Conservation (phyloP, 768 basidiomycete genomes). For the Rhodocollybia butyracea region DNA sequence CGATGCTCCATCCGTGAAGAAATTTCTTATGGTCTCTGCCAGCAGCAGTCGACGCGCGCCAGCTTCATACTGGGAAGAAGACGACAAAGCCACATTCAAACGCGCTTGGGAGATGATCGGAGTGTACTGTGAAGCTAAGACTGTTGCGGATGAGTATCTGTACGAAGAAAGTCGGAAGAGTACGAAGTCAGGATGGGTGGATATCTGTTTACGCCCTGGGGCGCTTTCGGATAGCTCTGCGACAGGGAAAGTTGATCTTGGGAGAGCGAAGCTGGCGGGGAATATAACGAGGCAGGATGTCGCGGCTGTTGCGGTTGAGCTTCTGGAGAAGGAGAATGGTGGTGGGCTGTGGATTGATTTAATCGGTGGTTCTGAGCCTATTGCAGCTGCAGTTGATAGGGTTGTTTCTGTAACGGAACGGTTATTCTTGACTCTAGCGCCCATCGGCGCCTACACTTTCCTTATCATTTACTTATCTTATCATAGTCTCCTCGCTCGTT, state of each 20-base stretch:
- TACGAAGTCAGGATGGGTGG: background rate
- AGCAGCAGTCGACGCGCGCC: background rate
- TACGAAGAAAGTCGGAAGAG: constrained; percentile 5
- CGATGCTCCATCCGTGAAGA: constrained; percentile 3
- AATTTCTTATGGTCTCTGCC: constrained; percentile 9
- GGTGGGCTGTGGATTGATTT: constrained; percentile 7
- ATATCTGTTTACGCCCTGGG: constrained; percentile 6
- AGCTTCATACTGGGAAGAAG: constrained; percentile 7
- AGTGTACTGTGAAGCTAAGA: constrained; percentile 6
- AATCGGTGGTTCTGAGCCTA: background rate
- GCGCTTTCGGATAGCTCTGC: constrained; percentile 1
- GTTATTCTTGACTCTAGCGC: too few species aligned
- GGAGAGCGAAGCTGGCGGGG: background rate
- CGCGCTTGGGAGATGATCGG: background rate
- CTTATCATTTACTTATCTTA: too few species aligned
- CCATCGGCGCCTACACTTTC: too few species aligned
- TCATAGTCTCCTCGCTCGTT: too few species aligned
- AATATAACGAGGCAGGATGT: constrained; percentile 5
- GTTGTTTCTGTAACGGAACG: too few species aligned
- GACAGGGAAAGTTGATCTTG: constrained; percentile 3
- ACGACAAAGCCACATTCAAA: background rate
- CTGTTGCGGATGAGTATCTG: constrained; percentile 2
- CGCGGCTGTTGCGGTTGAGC: constrained; percentile 3
- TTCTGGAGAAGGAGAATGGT: constrained; percentile 3
- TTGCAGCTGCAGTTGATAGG: background rate